Evolutionary conservation across 208 protist species (phyloP).

Genomic region (Vickermania spadyakhi): DNA sequence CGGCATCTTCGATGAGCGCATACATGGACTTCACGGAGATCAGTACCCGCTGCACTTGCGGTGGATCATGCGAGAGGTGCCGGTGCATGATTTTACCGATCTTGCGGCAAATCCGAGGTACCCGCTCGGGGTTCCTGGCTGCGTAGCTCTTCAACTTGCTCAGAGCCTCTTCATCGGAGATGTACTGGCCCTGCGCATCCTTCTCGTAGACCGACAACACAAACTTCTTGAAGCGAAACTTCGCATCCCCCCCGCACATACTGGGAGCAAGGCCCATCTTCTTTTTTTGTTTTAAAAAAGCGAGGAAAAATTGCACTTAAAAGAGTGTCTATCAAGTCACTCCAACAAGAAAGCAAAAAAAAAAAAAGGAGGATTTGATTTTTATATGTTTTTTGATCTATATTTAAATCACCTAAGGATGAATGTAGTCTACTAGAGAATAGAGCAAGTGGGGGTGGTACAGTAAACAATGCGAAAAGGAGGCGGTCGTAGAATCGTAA

Average conservation of each 20-base stretch:
- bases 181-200: slow-evolving; percentile 9
- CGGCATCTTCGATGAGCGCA: slow-evolving; percentile 41
- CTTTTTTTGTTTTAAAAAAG: slow-evolving; percentile 8
- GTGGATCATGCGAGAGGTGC: slow-evolving; percentile 16
- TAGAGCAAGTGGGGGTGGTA: too few relatives aligned
- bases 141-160: slow-evolving; percentile 64
- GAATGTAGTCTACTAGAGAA: too few relatives aligned
- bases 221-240: slow-evolving; percentile 75
- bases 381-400: too few relatives aligned
- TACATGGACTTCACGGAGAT: slow-evolving; percentile 54
- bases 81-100: slow-evolving; percentile 46
- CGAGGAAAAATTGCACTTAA: too few relatives aligned
- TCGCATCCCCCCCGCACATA: slow-evolving; percentile 36
- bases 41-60: slow-evolving; percentile 39
- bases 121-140: slow-evolving; percentile 68
- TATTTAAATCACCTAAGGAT: too few relatives aligned
- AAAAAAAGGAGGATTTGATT: background rate
- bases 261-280: slow-evolving; percentile 2
- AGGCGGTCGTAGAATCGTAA: too few relatives aligned
- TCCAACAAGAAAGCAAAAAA: background rate
- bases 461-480: too few relatives aligned
- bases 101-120: slow-evolving; percentile 78
- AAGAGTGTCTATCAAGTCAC: background rate
- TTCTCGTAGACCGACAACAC: slow-evolving; percentile 63
- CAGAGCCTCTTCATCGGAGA: slow-evolving; percentile 45